A percentile compares a stretch with the other conserved stretches of the same genome.
Conservation (phyloP, 1,284 basidiomycete genomes). For the Pseudozyma pruni region DNA sequence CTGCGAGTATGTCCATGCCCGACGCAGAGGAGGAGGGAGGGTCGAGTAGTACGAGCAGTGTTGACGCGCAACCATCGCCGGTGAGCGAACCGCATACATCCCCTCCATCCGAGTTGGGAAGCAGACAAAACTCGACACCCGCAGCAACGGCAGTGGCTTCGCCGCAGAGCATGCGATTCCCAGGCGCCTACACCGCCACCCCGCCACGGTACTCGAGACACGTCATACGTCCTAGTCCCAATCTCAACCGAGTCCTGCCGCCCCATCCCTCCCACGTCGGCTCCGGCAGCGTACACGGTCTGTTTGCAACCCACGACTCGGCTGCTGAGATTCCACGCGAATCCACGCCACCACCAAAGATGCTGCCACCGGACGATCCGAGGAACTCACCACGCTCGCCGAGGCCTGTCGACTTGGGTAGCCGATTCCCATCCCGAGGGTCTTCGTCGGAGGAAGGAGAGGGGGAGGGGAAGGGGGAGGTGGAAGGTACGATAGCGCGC, state of each 20-base stretch:
- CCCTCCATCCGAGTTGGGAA: too few species aligned
- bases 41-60: not conserved
- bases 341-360: conserved; percentile 31
- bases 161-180: conserved; percentile 28
- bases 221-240: conserved; percentile 32
- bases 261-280: not conserved
- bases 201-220: conserved; percentile 38
- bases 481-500: conserved; percentile 14
- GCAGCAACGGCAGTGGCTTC: conserved; percentile 4
- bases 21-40: not conserved
- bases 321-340: conserved; percentile 22
- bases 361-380: conserved; percentile 25
- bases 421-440: too few species aligned
- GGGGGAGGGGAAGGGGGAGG: not conserved
- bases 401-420: conserved; percentile 16
- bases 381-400: conserved; percentile 28
- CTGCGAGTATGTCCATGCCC: not conserved
- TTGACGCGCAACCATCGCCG: conserved; percentile 6
- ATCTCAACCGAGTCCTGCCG: conserved; percentile 8
- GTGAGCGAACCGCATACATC: conserved; percentile 33
- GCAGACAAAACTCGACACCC: too few species aligned
- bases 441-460: too few species aligned
- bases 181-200: conserved; percentile 28
- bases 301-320: conserved; percentile 6
- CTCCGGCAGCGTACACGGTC: not conserved